Evolutionary conservation across 441 rosid species (phyloP), one percentile per base, ranked within the genome.

Genomic region (Croton setiger): DNA sequence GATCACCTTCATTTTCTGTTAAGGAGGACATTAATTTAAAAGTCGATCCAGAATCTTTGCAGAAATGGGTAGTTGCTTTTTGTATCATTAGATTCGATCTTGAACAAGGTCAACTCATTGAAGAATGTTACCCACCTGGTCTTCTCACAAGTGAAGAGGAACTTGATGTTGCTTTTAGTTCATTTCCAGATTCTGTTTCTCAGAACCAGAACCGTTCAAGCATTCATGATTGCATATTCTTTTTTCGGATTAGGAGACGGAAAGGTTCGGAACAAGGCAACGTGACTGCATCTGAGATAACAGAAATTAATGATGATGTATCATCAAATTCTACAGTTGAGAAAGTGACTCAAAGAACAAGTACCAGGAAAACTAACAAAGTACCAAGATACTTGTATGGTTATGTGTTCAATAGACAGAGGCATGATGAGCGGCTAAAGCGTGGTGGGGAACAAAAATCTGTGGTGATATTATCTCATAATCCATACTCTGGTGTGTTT

Each of bases 371-470:
- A 62, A 68, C n/a, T 66, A 58, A 49, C 58, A 56, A 59, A 68
- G 74, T 60, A 65, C 72, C 64, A 51, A 79, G 75, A 61, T 87
- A 84, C 74, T 73, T 95, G 80, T 95, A 95, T 78, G 99, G 99
- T 41, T 95, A 84, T 68, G 99, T 92, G 4, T 95, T 95, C 45
- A 95, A 95, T 74, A 88, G 99, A 67, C 96, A 92, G 73, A 87
- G 98, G 73, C 98, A 95, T 53, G 99, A 95, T 63, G 98, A 92
- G 80, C 89, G 97, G 79, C 81, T 95, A 69, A 91, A 88, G 79
- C 81, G 99, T 23, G 99, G 99, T 5, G 99, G 99, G 71, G 99
- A 95, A 59, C 99, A 92, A 67, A 95, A 89, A 60, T 95, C 98
- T 60, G 89, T 95, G 14, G 98, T 95, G 75, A 91, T 95, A 74